Base-by-base conservation (phyloP, 768 basidiomycete genomes). In the Botryobasidium botryosum region DNA sequence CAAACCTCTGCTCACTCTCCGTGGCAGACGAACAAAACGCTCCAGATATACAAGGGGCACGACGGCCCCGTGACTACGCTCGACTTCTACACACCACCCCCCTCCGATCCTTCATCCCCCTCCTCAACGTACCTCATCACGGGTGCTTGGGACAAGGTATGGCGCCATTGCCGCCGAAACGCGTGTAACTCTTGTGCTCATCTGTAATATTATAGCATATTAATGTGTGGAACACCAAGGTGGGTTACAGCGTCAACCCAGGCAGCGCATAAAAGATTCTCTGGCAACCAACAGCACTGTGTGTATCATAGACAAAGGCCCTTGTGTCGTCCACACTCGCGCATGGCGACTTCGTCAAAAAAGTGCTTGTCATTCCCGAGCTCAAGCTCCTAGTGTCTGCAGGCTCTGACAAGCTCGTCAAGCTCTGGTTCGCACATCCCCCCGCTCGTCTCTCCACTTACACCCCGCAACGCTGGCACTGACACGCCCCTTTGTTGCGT, bases 341-440 rank as follows among this genome's bases (percentile, higher is more conserved):
- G 2, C 92, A 99, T 56, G 64, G 68, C 0, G 92, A 99, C 61
- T 99, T 99, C 53, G 71, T 99, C 49, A 99, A 97, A 63, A 66
- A 73, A 33, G 62, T 97, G 20, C 68, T 78, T 35, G 74, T 85
- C 38, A 63, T 92, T 18, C 74, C 82, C 2, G 61, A 69, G 3
- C 65, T 77, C 6, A 61, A 65, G 7, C 61, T 96, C 4, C 64
- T 96, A 27, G 66, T 90, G 13, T 91, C 91, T 1, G 81, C 82
- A 23, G 75, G 87, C 35, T 92, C 92, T 2, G 92, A 99, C 61
- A 88, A 90, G 56, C 71, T 75, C 21, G 64, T 92, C 23, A 72
- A 85, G 48, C 68, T 94, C 54, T 97, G 91, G 91, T 88, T 59
- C 47, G 71, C 60, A n/a, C 43, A 15, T n/a, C 21, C 8, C 13